phyloP scores from a whole-genome alignment of 306 rosid genomes.

The Trifolium fragiferum region DNA sequence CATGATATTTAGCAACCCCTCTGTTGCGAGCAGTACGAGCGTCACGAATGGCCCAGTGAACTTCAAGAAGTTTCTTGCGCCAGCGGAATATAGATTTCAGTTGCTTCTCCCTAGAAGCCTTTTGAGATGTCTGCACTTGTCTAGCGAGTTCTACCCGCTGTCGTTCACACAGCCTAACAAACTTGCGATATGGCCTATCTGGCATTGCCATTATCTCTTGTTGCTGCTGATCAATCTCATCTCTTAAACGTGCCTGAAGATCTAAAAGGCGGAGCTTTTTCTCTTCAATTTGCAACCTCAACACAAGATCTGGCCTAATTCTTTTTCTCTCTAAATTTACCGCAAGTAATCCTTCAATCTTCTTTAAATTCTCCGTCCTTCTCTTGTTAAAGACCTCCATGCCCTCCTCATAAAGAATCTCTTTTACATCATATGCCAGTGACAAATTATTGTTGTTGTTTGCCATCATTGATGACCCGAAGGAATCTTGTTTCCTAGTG shows the following conservation, averaged over 20 bases:
- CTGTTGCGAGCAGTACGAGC: constrained; percentile 96
- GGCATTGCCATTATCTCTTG: constrained; percentile 99
- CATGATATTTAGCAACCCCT: constrained; percentile 98
- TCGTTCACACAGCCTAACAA: constrained; percentile 93
- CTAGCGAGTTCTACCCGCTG: constrained; percentile 90
- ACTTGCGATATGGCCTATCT: constrained; percentile 93
- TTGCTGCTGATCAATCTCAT: constrained; percentile 96
- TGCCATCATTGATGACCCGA: constrained; percentile 78
- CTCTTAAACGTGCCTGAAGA: constrained; percentile 90
- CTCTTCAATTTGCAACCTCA: constrained; percentile 93
- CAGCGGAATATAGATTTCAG: constrained; percentile 91
- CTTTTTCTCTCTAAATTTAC: constrained; percentile 92
- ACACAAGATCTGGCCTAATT: constrained; percentile 92
- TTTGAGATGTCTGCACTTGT: constrained; percentile 93
- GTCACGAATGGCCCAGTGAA: constrained; percentile 96
- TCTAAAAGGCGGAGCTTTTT: constrained; percentile 88
- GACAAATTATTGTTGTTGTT: constrained; percentile 72
- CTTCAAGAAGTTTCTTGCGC: constrained; percentile 98
- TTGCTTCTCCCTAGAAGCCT: constrained; percentile 87
- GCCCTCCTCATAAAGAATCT: constrained; percentile 93
- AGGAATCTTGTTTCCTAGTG: constrained; percentile 89
- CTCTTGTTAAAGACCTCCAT: constrained; percentile 74
- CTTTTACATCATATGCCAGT: constrained; percentile 88
- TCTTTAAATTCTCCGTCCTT: constrained; percentile 76
- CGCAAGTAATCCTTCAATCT: constrained; percentile 88